Evolutionary conservation across 2,329 filamentous ascomycete genomes (phyloP).

Genomic region (Delphinella strobiligena): DNA sequence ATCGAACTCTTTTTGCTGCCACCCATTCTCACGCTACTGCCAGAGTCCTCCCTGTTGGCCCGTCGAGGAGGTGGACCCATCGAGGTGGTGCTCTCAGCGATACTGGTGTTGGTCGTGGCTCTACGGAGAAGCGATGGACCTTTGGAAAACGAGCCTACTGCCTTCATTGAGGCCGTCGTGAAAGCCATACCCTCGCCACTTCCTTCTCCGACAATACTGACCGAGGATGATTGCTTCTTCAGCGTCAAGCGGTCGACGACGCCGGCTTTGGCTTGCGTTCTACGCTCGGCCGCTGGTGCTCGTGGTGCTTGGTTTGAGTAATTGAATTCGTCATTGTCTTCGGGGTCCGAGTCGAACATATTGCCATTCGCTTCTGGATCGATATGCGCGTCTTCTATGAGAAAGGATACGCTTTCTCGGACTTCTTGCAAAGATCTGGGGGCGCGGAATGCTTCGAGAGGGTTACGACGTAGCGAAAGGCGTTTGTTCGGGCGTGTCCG

Average conservation of each 20-base stretch:
- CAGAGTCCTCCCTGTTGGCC: constrained; percentile 10
- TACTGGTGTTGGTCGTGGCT: constrained; percentile 46
- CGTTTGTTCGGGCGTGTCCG: background rate
- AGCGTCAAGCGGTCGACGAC: constrained; percentile 65
- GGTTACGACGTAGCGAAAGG: constrained; percentile 5
- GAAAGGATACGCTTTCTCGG: constrained; percentile 67
- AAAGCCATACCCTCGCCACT: constrained; percentile 43
- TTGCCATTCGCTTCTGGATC: constrained; percentile 42
- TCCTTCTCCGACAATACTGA: constrained; percentile 16
- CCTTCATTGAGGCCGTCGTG: background rate
- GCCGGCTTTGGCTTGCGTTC: constrained; percentile 22
- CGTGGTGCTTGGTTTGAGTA: constrained; percentile 32
- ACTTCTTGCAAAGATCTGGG: constrained; percentile 70
- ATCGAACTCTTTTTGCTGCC: constrained; percentile 48
- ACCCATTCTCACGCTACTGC: constrained; percentile 29
- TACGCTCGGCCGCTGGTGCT: constrained; percentile 22
- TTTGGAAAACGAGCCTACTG: constrained; percentile 39
- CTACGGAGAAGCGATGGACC: constrained; percentile 60
- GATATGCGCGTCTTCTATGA: constrained; percentile 54
- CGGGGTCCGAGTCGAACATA: constrained; percentile 27
- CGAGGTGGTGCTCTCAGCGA: constrained; percentile 11
- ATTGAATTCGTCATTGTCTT: constrained; percentile 29
- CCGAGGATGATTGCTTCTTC: constrained; percentile 41
- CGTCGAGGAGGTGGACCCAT: constrained; percentile 3
- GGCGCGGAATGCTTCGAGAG: constrained; percentile 38